A percentile compares a stretch with the other conserved stretches of the same genome.
Conservation (phyloP, 148 eudicot species). For the Diospyros kaki region DNA sequence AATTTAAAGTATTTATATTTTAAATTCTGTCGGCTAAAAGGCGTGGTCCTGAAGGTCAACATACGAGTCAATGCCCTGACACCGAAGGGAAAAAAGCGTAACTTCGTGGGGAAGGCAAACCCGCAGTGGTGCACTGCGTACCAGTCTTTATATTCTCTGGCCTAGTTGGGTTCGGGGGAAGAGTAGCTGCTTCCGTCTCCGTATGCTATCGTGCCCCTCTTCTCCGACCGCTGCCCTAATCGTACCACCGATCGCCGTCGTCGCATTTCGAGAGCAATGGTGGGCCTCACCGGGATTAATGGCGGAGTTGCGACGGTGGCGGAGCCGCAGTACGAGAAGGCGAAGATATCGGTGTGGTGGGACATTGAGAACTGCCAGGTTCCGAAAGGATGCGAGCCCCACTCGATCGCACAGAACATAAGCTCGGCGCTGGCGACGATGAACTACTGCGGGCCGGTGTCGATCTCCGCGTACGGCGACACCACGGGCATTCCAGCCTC, state of each 20-base stretch:
- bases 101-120: too few relatives aligned
- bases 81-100: too few relatives aligned
- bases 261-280: slow-evolving; percentile 1
- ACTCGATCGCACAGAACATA: slow-evolving; percentile 65
- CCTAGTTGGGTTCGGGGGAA: not conserved
- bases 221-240: not conserved
- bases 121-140: too few relatives aligned
- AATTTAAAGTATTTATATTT: too few relatives aligned
- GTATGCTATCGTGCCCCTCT: not conserved
- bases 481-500: slow-evolving; percentile 42
- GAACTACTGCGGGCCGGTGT: slow-evolving; percentile 62
- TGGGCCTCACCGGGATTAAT: slow-evolving; percentile 14
- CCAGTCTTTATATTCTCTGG: too few relatives aligned
- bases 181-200: not conserved
- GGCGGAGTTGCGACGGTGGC: slow-evolving; percentile 23
- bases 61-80: too few relatives aligned
- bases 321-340: slow-evolving; percentile 43
- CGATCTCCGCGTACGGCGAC: slow-evolving; percentile 75
- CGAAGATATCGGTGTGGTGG: slow-evolving; percentile 80
- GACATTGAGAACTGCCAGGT: slow-evolving; percentile 79
- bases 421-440: slow-evolving; percentile 44
- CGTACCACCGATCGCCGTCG: not conserved
- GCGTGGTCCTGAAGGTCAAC: too few relatives aligned
- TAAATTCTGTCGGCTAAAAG: too few relatives aligned
- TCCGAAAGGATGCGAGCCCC: slow-evolving; percentile 53